Evolutionary conservation across 306 rosid genomes (phyloP).

Genomic region (Geum urbanum): DNA sequence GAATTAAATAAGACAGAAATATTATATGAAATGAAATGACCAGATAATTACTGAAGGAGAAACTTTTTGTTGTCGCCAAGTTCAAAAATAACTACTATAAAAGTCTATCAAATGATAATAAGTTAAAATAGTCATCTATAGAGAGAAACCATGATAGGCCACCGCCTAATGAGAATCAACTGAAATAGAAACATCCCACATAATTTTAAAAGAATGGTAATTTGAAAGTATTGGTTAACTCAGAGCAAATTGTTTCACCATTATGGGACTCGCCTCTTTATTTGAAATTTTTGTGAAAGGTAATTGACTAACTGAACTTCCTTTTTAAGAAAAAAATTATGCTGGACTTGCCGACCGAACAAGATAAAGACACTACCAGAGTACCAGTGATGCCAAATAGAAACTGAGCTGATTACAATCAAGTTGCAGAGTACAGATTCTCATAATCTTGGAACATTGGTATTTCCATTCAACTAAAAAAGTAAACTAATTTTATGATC

Average conservation of each 20-base stretch:
- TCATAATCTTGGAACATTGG: not conserved
- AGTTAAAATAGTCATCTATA: not conserved
- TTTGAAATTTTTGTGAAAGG: not conserved
- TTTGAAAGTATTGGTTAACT: not conserved
- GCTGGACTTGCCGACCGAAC: not conserved
- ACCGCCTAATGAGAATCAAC: not conserved
- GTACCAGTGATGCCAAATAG: not conserved
- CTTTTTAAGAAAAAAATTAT: not conserved
- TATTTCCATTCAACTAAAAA: constrained; percentile 2
- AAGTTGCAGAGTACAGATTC: constrained; percentile 8
- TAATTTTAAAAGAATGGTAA: not conserved
- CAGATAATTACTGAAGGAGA: not conserved
- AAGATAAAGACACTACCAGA: not conserved
- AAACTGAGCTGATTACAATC: constrained; percentile 6
- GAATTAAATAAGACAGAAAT: not conserved
- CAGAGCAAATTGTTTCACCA: not conserved
- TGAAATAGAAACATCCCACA: not conserved
- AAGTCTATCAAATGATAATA: not conserved
- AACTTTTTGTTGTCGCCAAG: not conserved
- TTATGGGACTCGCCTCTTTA: not conserved
- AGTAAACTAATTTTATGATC: not conserved
- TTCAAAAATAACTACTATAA: not conserved
- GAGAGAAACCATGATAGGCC: constrained; percentile 1
- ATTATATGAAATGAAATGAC: not conserved
- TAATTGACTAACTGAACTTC: not conserved